A percentile compares a stretch with the other conserved stretches of the same genome.
phyloP scores from a whole-genome alignment of 768 basidiomycete species.

The Kwoniella dendrophila region DNA sequence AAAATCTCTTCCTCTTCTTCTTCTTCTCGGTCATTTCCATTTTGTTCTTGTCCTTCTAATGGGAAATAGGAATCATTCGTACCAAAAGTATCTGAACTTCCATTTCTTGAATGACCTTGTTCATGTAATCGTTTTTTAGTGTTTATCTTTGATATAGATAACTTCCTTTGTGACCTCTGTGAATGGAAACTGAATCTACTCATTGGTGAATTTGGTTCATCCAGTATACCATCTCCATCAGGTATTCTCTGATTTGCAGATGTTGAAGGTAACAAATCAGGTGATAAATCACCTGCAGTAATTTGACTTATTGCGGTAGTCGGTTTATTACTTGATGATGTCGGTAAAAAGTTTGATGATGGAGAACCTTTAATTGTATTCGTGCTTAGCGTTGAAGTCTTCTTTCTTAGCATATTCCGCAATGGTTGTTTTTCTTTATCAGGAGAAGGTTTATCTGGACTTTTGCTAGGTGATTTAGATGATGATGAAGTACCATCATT shows the following conservation, averaged over 20 bases:
- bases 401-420: slow-evolving; percentile 33
- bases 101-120: slow-evolving; percentile 1
- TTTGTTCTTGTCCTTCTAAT: background rate
- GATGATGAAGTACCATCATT: background rate
- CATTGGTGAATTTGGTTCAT: slow-evolving; percentile 19
- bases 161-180: slow-evolving; percentile 4
- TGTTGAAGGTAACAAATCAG: no score
- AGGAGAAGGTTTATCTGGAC: slow-evolving; percentile 4
- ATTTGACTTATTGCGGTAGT: slow-evolving; percentile 38
- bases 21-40: background rate
- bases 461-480: background rate
- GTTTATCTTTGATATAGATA: background rate
- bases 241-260: background rate
- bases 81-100: slow-evolving; percentile 2
- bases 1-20: background rate
- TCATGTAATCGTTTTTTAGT: no score
- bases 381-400: slow-evolving; percentile 28
- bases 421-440: slow-evolving; percentile 10
- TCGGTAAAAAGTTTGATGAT: slow-evolving; percentile 23
- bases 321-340: slow-evolving; percentile 5
- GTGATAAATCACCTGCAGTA: slow-evolving; percentile 22
- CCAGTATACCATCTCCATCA: background rate
- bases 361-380: slow-evolving; percentile 27
- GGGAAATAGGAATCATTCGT: background rate
- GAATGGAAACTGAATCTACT: slow-evolving; percentile 16